Evolutionary conservation across 495 filamentous ascomycete genomes (phyloP), one percentile per base, ranked within the genome.

Genomic region (Penicillium robsamsonii): DNA sequence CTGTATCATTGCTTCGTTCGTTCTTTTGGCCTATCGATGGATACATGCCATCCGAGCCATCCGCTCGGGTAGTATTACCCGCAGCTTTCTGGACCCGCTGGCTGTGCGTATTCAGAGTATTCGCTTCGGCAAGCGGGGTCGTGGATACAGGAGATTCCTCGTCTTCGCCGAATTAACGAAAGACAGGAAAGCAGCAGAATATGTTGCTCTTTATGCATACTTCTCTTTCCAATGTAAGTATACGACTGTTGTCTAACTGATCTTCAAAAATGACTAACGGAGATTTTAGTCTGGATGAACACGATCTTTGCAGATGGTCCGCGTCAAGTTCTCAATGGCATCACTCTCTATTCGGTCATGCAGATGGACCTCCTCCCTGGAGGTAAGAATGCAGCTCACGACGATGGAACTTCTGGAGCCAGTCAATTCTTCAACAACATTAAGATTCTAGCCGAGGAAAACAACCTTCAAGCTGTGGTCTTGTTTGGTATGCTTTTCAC

Each of bases 151-250:
- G 59, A 80, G 92, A 31, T 98, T 97, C 66, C 75, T 97, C 17
- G 92, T 98, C 44, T 98, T 96, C 66, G 84, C 92, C 6, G 89
- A 91, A 60, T 75, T 98, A 72, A 96, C 94, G 1, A 92, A 93
- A 68, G 90, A 87, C 70, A 91, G 88, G 67, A 93, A 96, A 68
- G 91, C 91, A 11, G 83, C 85, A 29, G 93, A 97, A 68, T 96
- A 96, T 68, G 79, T 96, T 40, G 94, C 92, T 11, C 79, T 98
- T 3, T 96, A 96, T 65, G 87, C 90, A 30, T 96, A 96, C 65
- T 98, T 97, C 71, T 87, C 88, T 17, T 97, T 97, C 68, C 87
- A 97, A 75, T 86, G 90, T 90, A 69, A 74, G 83, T 69, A 25
- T 15, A 27, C 24, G 35, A 27, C 40, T 15, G 5, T 30, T 20